phyloP scores from a whole-genome alignment of 352 stramenopile genomes.

The Plasmopara muralis region DNA sequence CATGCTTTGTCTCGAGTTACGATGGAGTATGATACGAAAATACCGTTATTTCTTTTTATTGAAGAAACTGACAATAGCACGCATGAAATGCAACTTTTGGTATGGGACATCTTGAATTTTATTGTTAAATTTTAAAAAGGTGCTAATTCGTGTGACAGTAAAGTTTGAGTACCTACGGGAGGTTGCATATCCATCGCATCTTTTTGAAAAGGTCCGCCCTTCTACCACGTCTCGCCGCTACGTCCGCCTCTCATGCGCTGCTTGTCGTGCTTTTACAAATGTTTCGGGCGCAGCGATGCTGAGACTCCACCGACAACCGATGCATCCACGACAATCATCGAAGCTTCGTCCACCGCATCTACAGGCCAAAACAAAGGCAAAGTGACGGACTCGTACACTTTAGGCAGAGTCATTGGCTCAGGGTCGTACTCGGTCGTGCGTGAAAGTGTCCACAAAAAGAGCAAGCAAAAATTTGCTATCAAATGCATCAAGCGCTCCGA shows the following conservation, averaged over 20 bases:
- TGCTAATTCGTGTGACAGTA: no score
- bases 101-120: no score
- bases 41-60: no score
- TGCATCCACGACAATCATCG: conserved; percentile 8
- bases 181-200: no score
- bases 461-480: conserved; percentile 81
- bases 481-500: conserved; percentile 83
- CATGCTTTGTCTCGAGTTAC: no score
- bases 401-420: conserved; percentile 81
- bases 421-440: conserved; percentile 88
- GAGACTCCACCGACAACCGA: conserved; percentile 22
- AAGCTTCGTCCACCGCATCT: conserved; percentile 16
- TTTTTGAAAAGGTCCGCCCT: no score
- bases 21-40: no score
- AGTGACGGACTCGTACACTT: conserved; percentile 63
- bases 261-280: conserved; percentile 55
- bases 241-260: conserved; percentile 41
- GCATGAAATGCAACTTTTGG: no score
- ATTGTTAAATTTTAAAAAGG: no score
- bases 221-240: no score
- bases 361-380: conserved; percentile 31
- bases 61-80: no score
- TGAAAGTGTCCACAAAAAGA: conserved; percentile 70
- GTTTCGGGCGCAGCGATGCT: conserved; percentile 29
- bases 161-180: no score